phyloP scores from a whole-genome alignment of 148 eudicot species.

The Cornus controversa region DNA sequence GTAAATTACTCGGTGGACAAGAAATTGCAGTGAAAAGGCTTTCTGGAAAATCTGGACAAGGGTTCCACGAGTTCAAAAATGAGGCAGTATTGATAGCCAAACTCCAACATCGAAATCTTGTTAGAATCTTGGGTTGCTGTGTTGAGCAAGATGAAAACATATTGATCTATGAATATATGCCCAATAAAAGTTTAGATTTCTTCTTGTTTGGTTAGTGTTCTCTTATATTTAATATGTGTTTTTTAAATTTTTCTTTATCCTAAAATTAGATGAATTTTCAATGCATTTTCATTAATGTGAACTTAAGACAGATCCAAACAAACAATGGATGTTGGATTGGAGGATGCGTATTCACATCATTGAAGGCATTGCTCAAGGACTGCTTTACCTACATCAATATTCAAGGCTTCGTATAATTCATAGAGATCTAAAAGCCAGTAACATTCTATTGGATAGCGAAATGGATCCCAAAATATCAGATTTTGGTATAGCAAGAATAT shows the following conservation, averaged over 20 bases:
- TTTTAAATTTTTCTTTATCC: too few species aligned
- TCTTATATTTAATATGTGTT: background rate
- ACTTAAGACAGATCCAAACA: conserved; percentile 14
- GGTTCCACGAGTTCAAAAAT: conserved; percentile 26
- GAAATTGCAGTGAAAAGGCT: conserved; percentile 33
- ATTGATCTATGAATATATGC: conserved; percentile 25
- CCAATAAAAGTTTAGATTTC: conserved; percentile 23
- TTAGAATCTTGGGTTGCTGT: conserved; percentile 23
- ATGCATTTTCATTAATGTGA: too few species aligned
- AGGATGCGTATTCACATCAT: conserved; percentile 5
- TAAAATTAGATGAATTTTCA: too few species aligned
- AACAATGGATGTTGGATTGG: conserved; percentile 17
- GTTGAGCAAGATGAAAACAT: conserved; percentile 23
- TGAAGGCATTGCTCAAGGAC: conserved; percentile 25
- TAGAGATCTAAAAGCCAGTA: conserved; percentile 24
- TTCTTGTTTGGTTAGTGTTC: conserved; percentile 23
- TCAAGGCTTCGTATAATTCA: conserved; percentile 20
- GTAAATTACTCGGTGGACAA: conserved; percentile 14
- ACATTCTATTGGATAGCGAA: conserved; percentile 19
- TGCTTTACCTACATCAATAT: conserved; percentile 23
- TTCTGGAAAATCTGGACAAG: conserved; percentile 27
- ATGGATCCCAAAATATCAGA: conserved; percentile 31
- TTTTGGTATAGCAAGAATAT: conserved; percentile 27
- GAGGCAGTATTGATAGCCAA: conserved; percentile 20
- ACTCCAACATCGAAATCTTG: conserved; percentile 32